A percentile compares a stretch with the other conserved stretches of the same genome.
These are phyloP conservation scores for Trichomonascaceae sp. DNA, from an alignment of 1,139 yeast genomes.

Conservation along the genomic window DNA sequence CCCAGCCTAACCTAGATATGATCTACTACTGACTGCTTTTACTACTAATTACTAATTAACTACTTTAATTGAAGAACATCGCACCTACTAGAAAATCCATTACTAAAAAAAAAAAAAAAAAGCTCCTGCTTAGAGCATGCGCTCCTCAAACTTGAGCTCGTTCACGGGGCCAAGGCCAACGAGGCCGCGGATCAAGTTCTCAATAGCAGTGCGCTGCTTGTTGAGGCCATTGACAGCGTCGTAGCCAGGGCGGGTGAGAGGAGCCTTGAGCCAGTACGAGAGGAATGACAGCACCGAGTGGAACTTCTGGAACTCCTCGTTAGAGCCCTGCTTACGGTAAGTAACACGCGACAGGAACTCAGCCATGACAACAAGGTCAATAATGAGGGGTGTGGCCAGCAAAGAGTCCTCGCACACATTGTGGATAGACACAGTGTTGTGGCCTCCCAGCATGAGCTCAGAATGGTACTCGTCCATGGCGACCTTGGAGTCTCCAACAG, in stretches of 20 bases:
- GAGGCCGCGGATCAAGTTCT: constrained; percentile 77
- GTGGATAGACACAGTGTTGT: constrained; percentile 84
- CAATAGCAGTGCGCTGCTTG: constrained; percentile 88
- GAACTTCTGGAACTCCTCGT: constrained; percentile 46
- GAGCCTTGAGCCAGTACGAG: constrained; percentile 95
- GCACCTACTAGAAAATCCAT: too few relatives aligned
- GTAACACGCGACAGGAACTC: constrained; percentile 82
- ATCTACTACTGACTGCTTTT: too few relatives aligned
- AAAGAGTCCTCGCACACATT: constrained; percentile 94
- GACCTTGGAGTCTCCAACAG: constrained; percentile 93
- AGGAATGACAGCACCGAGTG: constrained; percentile 80
- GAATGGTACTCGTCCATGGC: constrained; percentile 98
- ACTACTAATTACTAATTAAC: too few relatives aligned
- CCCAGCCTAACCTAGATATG: too few relatives aligned
- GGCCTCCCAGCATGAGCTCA: constrained; percentile 95
- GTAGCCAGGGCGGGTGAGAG: constrained; percentile 81
- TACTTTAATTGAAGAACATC: constrained; percentile 1
- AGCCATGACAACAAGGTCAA: constrained; percentile 79
- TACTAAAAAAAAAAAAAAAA: constrained; percentile 1
- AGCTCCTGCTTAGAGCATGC: constrained; percentile 21
- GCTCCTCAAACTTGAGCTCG: constrained; percentile 90
- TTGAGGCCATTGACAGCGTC: constrained; percentile 87
- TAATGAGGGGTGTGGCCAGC: constrained; percentile 87
- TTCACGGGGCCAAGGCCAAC: constrained; percentile 84
- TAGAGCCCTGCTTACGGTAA: constrained; percentile 42